phyloP scores from a whole-genome alignment of 305 asterid species.

The Fraxinus xanthoxyloides region DNA sequence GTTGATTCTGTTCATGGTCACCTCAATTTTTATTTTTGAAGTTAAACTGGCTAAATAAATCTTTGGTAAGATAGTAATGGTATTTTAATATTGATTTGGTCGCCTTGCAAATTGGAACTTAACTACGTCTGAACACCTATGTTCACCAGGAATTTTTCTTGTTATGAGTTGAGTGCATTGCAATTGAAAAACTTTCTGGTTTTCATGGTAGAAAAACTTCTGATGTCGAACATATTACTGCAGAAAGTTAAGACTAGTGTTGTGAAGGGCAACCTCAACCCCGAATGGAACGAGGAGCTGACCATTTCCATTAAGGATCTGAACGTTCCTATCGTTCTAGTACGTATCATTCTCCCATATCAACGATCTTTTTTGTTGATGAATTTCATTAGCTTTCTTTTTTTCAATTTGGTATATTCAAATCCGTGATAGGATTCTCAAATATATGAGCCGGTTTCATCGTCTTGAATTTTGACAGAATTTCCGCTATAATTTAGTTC shows the following conservation, averaged over 20 bases:
- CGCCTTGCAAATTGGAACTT: neutral
- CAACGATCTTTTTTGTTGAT: neutral
- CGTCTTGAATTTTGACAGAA: neutral
- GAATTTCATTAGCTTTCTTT: neutral
- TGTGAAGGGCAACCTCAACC: constrained; percentile 62
- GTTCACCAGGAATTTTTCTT: neutral
- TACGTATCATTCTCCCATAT: constrained; percentile 1
- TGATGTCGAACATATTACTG: constrained; percentile 11
- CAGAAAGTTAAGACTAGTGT: constrained; percentile 73
- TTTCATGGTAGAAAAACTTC: neutral
- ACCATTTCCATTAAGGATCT: constrained; percentile 61
- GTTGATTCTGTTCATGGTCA: neutral
- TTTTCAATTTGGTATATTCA: neutral
- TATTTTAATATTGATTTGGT: neutral
- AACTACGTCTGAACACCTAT: neutral
- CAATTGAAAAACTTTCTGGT: neutral
- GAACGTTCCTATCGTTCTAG: constrained; percentile 52
- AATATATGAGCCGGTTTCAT: neutral
- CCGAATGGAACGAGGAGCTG: constrained; percentile 76
- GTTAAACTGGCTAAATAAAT: neutral
- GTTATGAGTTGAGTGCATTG: neutral
- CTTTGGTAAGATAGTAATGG: neutral
- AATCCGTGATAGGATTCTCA: neutral
- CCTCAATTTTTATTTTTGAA: neutral
- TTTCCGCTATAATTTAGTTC: neutral